Evolutionary conservation across 495 filamentous ascomycete species (phyloP).

Genomic region (Aspergillus mulundensis): DNA sequence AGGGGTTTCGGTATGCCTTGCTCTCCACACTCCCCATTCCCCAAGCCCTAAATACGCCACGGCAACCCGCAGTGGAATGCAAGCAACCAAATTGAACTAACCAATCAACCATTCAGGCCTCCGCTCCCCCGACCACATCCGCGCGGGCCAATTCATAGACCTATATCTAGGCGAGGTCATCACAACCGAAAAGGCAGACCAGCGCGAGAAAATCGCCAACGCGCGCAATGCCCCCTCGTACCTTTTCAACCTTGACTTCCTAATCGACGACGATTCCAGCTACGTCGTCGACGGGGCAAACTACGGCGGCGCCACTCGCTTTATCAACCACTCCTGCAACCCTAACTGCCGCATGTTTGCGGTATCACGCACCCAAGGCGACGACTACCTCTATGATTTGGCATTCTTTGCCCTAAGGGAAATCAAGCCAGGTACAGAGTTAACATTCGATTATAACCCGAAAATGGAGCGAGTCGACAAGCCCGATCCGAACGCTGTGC

Average conservation of each 20-base stretch:
- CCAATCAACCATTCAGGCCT: constrained; percentile 48
- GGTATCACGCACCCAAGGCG: constrained; percentile 71
- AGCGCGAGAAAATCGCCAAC: constrained; percentile 52
- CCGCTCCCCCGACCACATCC: constrained; percentile 61
- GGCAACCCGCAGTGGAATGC: too few relatives aligned
- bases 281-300: constrained; percentile 59
- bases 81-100: too few relatives aligned
- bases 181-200: constrained; percentile 61
- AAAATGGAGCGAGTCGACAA: constrained; percentile 50
- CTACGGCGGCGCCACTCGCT: constrained; percentile 54
- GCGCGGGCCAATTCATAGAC: constrained; percentile 81
- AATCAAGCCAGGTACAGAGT: constrained; percentile 64
- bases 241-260: constrained; percentile 83
- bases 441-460: constrained; percentile 82
- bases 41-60: too few relatives aligned
- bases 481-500: constrained; percentile 50
- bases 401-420: constrained; percentile 76
- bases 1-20: constrained; percentile 71
- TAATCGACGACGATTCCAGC: constrained; percentile 42
- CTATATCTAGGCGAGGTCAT: constrained; percentile 87
- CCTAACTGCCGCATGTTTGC: constrained; percentile 79
- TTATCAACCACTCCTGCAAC: constrained; percentile 67
- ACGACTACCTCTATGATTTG: constrained; percentile 75
- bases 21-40: too few relatives aligned
- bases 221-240: constrained; percentile 51